Base-by-base conservation (phyloP, 1,284 basidiomycete genomes). In the Coriolopsis trogii region DNA sequence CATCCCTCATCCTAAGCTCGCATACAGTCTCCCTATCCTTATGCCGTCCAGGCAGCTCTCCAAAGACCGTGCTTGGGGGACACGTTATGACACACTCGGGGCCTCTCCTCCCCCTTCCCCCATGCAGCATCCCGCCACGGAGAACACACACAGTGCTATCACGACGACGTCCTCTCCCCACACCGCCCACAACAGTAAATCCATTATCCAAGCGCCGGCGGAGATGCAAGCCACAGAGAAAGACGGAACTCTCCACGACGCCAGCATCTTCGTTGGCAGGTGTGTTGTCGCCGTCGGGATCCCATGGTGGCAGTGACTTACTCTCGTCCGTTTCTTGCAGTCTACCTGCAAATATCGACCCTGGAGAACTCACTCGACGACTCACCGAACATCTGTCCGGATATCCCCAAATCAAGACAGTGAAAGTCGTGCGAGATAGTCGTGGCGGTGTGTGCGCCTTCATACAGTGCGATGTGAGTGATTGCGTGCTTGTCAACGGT, bases 231-330 rank as follows among this genome's bases (percentile, higher is more conserved):
- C 26, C 6, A 18, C 13, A 6, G 12, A 13, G 7, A 29, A 28
- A n/a, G 44, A 52, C 15, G 80, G 75, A 60, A 74, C 79, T 61
- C 76, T 80, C 43, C 87, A 89, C 62, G 84, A 91, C 58, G 82
- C 87, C 29, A 90, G 87, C 62, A 78, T 91, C 57, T 91, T 91
- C 67, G 84, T 91, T 51, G 89, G 89, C 67, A 90, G 88, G 88
- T 87, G 62, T 23, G 59, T n/a, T n/a, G n/a, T n/a, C n/a, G n/a
- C n/a, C n/a, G n/a, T n/a, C n/a, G n/a, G n/a, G n/a, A n/a, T n/a
- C n/a, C n/a, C n/a, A n/a, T n/a, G n/a, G n/a, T n/a, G n/a, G n/a
- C 28, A 43, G 40, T 20, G 34, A 40, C 52, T 59, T 44, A 3
- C 15, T 30, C 18, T 18, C 18, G 34, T 26, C 20, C 36, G 15